These are phyloP conservation scores for Tilletia caries DNA, from an alignment of 1,284 basidiomycete species.

Conservation along the genomic window DNA sequence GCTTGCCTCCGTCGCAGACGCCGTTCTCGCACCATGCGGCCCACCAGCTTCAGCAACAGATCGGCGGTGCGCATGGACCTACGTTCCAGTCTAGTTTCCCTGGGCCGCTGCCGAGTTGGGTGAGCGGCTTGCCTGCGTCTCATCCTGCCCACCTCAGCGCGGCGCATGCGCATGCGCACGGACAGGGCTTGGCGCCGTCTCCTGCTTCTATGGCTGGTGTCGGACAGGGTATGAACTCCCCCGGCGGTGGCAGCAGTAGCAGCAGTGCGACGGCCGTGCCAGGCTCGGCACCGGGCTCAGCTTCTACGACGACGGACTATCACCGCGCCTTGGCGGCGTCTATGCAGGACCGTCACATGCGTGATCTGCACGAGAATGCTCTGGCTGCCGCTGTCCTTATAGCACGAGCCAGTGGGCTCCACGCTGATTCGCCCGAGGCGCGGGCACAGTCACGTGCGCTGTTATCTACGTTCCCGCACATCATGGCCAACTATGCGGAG, in stretches of 20 bases:
- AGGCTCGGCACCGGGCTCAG: neutral
- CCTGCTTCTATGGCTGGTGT: neutral
- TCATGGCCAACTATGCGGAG: neutral
- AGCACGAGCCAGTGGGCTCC: neutral
- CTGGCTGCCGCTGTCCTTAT: neutral
- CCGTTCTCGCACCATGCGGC: too few relatives aligned
- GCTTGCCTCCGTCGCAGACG: neutral
- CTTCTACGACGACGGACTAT: neutral
- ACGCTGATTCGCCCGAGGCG: neutral
- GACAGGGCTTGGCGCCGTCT: neutral
- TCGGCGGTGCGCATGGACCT: neutral
- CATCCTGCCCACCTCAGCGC: neutral
- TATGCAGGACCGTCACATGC: slow-evolving; percentile 10
- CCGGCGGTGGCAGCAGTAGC: neutral
- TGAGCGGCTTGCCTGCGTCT: neutral
- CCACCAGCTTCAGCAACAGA: too few relatives aligned
- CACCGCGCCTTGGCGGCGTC: slow-evolving; percentile 3
- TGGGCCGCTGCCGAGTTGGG: neutral
- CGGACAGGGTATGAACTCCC: neutral
- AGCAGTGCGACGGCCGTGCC: neutral
- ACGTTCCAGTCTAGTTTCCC: neutral
- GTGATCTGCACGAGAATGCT: neutral
- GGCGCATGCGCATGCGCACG: neutral
- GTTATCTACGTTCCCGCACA: neutral
- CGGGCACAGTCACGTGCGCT: neutral